A percentile compares a stretch with the other conserved stretches of the same genome.
Conservation (phyloP, 2,329 filamentous ascomycete species). For the Aspergillus ruber region DNA sequence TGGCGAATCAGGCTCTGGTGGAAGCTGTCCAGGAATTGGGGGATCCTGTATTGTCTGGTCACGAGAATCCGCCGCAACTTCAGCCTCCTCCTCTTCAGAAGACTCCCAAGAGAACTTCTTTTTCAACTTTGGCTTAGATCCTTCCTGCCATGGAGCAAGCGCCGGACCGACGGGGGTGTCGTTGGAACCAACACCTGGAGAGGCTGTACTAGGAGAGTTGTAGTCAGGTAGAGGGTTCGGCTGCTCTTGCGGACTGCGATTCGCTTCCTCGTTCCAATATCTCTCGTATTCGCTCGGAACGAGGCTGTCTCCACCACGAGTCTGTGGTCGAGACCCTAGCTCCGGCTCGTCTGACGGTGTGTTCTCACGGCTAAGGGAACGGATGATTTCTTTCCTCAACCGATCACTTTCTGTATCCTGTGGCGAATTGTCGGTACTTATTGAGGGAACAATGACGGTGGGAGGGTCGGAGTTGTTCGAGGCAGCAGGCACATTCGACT, state of each 20-base stretch:
- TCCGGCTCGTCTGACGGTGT: slow-evolving; percentile 25
- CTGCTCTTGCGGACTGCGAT: slow-evolving; percentile 12
- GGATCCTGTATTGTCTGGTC: slow-evolving; percentile 8
- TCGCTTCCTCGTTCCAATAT: slow-evolving; percentile 27
- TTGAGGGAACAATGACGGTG: slow-evolving; percentile 28
- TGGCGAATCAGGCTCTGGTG: slow-evolving; percentile 8
- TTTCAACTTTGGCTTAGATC: slow-evolving; percentile 21
- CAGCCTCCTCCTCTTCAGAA: slow-evolving; percentile 14
- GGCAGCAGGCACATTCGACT: slow-evolving; percentile 10
- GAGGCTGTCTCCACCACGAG: slow-evolving; percentile 21
- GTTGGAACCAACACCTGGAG: slow-evolving; percentile 12
- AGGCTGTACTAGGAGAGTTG: slow-evolving; percentile 4
- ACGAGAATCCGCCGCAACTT: slow-evolving; percentile 9
- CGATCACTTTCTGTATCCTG: slow-evolving; percentile 39
- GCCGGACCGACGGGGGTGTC: slow-evolving; percentile 4
- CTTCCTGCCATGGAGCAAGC: slow-evolving; percentile 6
- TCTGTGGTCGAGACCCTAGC: slow-evolving; percentile 12
- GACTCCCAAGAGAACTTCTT: slow-evolving; percentile 43
- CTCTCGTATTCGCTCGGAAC: slow-evolving; percentile 34
- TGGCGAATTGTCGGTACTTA: slow-evolving; percentile 30
- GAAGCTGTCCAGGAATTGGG: slow-evolving; percentile 16
- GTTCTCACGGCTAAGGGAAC: slow-evolving; percentile 37
- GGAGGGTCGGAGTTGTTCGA: slow-evolving; percentile 14
- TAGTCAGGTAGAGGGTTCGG: slow-evolving; percentile 7
- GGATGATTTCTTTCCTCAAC: slow-evolving; percentile 44